Percentiles rank a stretch among this genome's conserved stretches.
Evolutionary conservation across 768 basidiomycete species (phyloP).

Genomic region (Macrolepiota fuliginosa): DNA sequence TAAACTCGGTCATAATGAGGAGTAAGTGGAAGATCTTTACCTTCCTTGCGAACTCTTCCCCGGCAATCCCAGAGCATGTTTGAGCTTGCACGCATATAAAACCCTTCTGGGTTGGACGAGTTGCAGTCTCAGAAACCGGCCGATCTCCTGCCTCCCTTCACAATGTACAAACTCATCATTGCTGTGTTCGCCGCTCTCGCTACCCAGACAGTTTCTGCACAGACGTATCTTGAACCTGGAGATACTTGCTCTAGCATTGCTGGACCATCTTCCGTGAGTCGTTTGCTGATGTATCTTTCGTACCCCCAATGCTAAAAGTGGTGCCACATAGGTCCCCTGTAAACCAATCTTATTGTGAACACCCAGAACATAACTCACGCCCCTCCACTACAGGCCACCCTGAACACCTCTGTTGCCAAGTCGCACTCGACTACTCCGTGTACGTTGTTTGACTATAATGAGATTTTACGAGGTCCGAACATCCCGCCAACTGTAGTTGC

Average conservation of each 20-base stretch:
- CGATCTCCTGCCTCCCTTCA: neutral
- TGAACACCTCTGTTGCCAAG: conserved; percentile 18
- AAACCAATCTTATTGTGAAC: neutral
- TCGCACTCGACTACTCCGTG: conserved; percentile 16
- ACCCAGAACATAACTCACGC: neutral
- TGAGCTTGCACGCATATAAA: neutral
- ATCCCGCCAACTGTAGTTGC: conserved; percentile 5
- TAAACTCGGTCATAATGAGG: neutral
- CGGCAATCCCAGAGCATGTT: neutral
- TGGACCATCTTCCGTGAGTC: neutral
- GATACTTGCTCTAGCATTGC: conserved; percentile 9
- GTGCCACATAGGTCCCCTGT: neutral
- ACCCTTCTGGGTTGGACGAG: neutral
- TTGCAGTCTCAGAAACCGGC: too few species aligned
- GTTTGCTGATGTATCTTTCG: neutral
- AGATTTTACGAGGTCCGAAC: neutral
- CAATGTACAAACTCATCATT: neutral
- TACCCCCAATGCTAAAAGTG: neutral
- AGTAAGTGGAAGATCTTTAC: neutral
- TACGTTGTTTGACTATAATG: conserved; percentile 1
- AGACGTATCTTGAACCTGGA: neutral
- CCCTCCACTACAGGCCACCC: conserved; percentile 10
- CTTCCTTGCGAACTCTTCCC: neutral
- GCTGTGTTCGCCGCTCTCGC: neutral
- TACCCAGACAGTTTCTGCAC: neutral